Base-by-base conservation (phyloP, 2,329 filamentous ascomycete genomes). In the Chrysoporthe deuterocubensis region DNA sequence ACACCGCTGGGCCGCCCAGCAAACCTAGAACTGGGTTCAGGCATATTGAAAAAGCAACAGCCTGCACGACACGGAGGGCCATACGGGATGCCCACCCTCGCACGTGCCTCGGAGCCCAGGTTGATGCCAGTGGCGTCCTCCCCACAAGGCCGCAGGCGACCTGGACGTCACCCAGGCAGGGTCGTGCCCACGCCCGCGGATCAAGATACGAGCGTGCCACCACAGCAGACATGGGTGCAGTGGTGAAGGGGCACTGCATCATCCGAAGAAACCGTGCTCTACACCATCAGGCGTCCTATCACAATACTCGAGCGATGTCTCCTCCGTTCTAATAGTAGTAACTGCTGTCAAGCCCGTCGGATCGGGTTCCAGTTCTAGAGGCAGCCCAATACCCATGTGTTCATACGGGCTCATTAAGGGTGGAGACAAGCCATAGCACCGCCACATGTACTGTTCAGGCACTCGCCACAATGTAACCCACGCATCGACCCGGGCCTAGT, bases 361-460 rank as follows among this genome's bases (percentile, higher is more conserved):
- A 9, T 6, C 37, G 37, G 9, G 37, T 40, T 40, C 37, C 37
- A 40, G 1, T 40, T 40, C 9, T 5, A 16, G 50, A 54, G 50
- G 50, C 50, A 54, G 50, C 50, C 50, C 18, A 48, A n/a, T 3
- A 48, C 0, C 37, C 37, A 40, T 26, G 37, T 40, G 37, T 40
- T 40, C 37, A 40, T 26, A 26, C 37, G 4, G 37, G 37, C 9
- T 1, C 37, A 40, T 40, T n/a, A 5, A 32, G 11, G 26, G 26
- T 54, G 50, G 26, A 34, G 50, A 16, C 50, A 54, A 54, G 50
- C 50, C 50, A 54, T 26, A 54, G 11, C 50, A 54, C 11, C 50
- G 50, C 50, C 50, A 54, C 26, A 54, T 32, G 48, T 9, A 1
- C 37, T 9, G 37, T 40, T 40, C 37, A 40, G 37, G 37, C 50